These are phyloP conservation scores for Ceratonia siliqua DNA, from an alignment of 306 rosid species.

Conservation along the genomic window DNA sequence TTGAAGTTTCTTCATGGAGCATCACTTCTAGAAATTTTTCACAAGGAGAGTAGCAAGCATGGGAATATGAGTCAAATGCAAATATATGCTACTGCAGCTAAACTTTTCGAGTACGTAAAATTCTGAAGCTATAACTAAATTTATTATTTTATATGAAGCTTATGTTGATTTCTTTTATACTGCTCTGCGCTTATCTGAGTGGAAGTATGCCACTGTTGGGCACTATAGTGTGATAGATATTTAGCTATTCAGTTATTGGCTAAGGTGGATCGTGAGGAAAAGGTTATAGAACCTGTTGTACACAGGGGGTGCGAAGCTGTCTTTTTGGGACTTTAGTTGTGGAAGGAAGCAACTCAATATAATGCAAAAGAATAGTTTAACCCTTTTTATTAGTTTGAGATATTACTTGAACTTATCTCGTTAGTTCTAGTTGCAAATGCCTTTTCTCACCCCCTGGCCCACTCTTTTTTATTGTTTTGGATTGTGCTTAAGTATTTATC, in stretches of 20 bases:
- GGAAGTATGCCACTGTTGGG: not conserved
- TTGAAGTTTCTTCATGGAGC: conserved; percentile 87
- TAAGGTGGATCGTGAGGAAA: not conserved
- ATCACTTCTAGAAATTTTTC: conserved; percentile 54
- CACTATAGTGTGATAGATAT: not conserved
- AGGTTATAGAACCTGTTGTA: not conserved
- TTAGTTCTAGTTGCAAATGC: not conserved
- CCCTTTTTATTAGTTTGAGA: not conserved
- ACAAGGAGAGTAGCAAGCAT: conserved; percentile 55
- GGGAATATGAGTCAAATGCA: conserved; percentile 66
- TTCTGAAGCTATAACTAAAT: not conserved
- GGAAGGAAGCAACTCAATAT: conserved; percentile 7
- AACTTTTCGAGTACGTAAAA: conserved; percentile 66
- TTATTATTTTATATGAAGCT: conserved; percentile 7
- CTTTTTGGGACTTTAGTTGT: not conserved
- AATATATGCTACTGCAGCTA: conserved; percentile 64
- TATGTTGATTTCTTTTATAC: not conserved
- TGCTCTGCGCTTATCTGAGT: not conserved
- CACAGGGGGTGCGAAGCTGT: not conserved
- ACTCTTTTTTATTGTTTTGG: not conserved
- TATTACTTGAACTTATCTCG: not conserved
- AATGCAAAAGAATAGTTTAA: not conserved
- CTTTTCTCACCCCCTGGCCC: not conserved
- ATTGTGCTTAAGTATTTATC: not conserved
- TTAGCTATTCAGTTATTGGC: conserved; percentile 16